Evolutionary conservation across 1,284 basidiomycete species (phyloP), one percentile per base, ranked within the genome.

Genomic region (Taiwanofungus camphoratus): DNA sequence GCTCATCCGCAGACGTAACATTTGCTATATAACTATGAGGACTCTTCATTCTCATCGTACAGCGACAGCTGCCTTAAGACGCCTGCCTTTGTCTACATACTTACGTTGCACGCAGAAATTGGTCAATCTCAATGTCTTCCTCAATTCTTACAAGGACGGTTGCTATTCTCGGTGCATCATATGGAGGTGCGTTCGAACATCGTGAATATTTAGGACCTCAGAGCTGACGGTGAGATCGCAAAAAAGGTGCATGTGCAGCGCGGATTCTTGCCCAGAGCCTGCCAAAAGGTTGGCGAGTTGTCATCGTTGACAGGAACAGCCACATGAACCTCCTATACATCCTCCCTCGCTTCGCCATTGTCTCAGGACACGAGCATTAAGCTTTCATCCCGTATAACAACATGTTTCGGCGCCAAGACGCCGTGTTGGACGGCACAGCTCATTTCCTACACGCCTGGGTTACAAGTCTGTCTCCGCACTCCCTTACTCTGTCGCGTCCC

Each of bases 361-460:
- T 86, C 6, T 71, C 79, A 5, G 74, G 76, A 23, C 79, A 86
- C 55, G 82, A 84, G 61, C 77, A 85, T 65, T 86, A 86, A 67
- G 79, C 81, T 15, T 61, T 89, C 62, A 77, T 87, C 51, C 83
- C 87, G 0, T 84, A 81, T 59, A 65, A 64, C 45, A 73, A 69
- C 52, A 48, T 74, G 41, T 71, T 74, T 51, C 50, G 50, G 31
- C 55, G 43, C 41, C 52, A 45, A 33, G 26, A 36, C 20, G 43
- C 42, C 19, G 20, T 32, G 9, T 11, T 37, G 20, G 31, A 43
- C 23, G 32, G 49, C n/a, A 23, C 43, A 15, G 19, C 35, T 11
- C 38, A 64, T 31, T 57, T 70, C 35, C 58, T 78, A 22, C 72
- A 78, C 43, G 76, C 69, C 3, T 66, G 67, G 8, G 66, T 83